phyloP scores from a whole-genome alignment of 805 yeast species.

The Candida ficus region DNA sequence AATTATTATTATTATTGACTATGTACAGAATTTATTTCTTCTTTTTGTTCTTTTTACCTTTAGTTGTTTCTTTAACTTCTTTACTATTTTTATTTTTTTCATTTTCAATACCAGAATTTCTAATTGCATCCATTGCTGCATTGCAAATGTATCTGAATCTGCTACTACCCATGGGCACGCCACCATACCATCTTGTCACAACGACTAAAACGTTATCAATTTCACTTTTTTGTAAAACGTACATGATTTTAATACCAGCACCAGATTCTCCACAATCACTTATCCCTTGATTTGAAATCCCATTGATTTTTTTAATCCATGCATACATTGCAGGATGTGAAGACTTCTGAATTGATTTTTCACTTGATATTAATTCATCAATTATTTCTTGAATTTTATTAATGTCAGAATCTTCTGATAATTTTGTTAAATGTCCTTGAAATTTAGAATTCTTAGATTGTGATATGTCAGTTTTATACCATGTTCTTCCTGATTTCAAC shows the following conservation, averaged over 20 bases:
- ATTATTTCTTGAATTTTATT: constrained; percentile 25
- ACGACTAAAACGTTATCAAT: constrained; percentile 55
- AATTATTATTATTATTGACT: too few relatives aligned
- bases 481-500: constrained; percentile 14
- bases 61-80: background rate
- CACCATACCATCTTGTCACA: constrained; percentile 82
- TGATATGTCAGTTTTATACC: constrained; percentile 38
- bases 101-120: background rate
- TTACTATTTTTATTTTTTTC: background rate
- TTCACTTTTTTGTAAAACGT: constrained; percentile 44
- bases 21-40: background rate
- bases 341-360: constrained; percentile 50
- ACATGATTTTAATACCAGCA: constrained; percentile 58
- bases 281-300: constrained; percentile 45
- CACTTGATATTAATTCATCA: constrained; percentile 34
- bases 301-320: constrained; percentile 48
- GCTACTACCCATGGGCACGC: constrained; percentile 64
- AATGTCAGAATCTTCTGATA: constrained; percentile 20
- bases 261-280: constrained; percentile 73
- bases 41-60: background rate
- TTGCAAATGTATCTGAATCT: constrained; percentile 64
- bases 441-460: constrained; percentile 58
- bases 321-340: constrained; percentile 73
- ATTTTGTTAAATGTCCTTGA: constrained; percentile 51
- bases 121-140: constrained; percentile 45